Evolutionary conservation across 129 eudicot genomes (phyloP), one percentile per base, ranked within the genome.

Genomic region (Flaveria ramosissima): DNA sequence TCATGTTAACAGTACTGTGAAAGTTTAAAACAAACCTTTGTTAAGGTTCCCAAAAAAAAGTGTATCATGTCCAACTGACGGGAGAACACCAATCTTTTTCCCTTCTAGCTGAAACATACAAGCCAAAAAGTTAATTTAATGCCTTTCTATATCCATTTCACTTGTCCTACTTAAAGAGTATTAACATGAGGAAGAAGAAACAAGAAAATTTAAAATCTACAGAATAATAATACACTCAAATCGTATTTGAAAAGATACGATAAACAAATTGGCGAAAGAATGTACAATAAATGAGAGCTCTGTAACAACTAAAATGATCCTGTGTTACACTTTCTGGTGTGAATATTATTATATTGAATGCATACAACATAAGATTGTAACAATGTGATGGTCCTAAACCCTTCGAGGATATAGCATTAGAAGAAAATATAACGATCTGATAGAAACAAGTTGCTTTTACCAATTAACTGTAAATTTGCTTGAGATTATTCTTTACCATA

Each of bases 51-150:
- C 98, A 77, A 93, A 73, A 88, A 84, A 90, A 32, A 93, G 75
- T 26, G 96, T 88, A 73, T 93, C 88, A 68, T 90, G 96, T 66
- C 89, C 96, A 12, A 72, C 82, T 76, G 98, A 93, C 74, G 92
- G 95, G 36, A 88, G 96, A 70, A 90, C 92, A 5, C 98, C 96
- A 75, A 90, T 93, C 81, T 93, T 86, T 88, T 90, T 93, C 39
- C 98, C 98, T 20, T 90, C 98, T 46, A 90, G 75, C 98, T 93
- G 98, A 64, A 83, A 87, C 67, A 82, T 73, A 57, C 23, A 80
- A 52, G 76, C 52, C 17, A 72, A 70, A 26, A 55, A 13, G 80
- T 71, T 15, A 66, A 68, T 69, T 69, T 78, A 5, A 59, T 39
- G 12, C 3, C 57, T 21, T 59, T 39, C 47, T 55, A 59, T 56